Conservation (phyloP, 2,329 filamentous ascomycete genomes). For the Arachnomyces sp. region DNA sequence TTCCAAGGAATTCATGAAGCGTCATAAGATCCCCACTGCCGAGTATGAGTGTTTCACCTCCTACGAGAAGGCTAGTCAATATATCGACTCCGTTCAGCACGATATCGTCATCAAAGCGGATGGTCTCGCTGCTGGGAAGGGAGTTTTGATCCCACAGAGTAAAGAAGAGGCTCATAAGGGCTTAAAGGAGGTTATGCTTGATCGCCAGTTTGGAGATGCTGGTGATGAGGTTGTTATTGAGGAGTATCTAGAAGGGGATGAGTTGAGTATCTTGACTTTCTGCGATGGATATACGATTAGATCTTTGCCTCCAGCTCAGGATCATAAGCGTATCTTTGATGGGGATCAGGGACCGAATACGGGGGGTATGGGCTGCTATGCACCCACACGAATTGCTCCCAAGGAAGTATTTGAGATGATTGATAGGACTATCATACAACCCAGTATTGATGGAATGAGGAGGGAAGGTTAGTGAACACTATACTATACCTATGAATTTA, state of each 20-base stretch:
- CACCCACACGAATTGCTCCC: slow-evolving; percentile 73
- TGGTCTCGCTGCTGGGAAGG: slow-evolving; percentile 88
- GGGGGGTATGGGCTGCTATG: slow-evolving; percentile 96
- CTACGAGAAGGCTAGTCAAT: slow-evolving; percentile 63
- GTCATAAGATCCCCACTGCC: slow-evolving; percentile 82
- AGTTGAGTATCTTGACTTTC: slow-evolving; percentile 86
- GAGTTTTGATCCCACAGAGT: slow-evolving; percentile 77
- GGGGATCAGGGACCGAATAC: slow-evolving; percentile 89
- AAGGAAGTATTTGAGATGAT: slow-evolving; percentile 69
- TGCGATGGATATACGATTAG: slow-evolving; percentile 79
- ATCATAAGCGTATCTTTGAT: slow-evolving; percentile 92
- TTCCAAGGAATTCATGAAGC: slow-evolving; percentile 96
- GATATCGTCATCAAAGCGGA: slow-evolving; percentile 89
- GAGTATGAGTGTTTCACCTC: slow-evolving; percentile 81
- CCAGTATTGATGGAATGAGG: slow-evolving; percentile 82
- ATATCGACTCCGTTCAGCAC: slow-evolving; percentile 64
- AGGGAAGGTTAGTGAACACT: slow-evolving; percentile 63
- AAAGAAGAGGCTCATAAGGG: slow-evolving; percentile 77
- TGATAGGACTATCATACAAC: slow-evolving; percentile 75
- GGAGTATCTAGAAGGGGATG: slow-evolving; percentile 84
- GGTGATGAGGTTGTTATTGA: slow-evolving; percentile 92
- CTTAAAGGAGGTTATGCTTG: slow-evolving; percentile 82
- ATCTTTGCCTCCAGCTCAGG: slow-evolving; percentile 83
- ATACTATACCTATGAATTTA: not conserved
- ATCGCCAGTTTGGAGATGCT: slow-evolving; percentile 76